Base-by-base conservation (phyloP, 2,329 filamentous ascomycete species). In the Pyricularia grisea region DNA sequence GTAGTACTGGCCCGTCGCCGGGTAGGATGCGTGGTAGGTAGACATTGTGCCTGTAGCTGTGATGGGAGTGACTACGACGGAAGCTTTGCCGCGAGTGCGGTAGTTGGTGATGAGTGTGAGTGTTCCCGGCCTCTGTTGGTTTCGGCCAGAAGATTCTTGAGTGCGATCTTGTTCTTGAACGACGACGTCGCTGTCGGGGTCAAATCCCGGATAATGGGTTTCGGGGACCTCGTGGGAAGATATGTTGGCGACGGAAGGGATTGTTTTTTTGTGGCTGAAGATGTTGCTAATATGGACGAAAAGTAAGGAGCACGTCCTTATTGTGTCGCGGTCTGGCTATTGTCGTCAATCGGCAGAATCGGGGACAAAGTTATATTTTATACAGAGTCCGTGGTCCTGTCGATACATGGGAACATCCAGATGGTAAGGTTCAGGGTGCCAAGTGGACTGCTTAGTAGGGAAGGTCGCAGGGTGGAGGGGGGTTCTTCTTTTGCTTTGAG, bases 341-440 rank as follows among this genome's bases (percentile, higher is more conserved):
- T 20, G 66, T 28, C 73, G 71, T 79, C 76, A 78, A 72, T 77
- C 77, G 70, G 77, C 77, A 71, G 77, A 76, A 73, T 78, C 76
- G 72, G 75, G 74, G 72, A 76, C 73, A 70, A 75, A 73, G 72
- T 70, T 71, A 70, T 74, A 71, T 70, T 72, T 73, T 71, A 71
- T 72, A 70, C 70, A 71, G 69, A 65, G 71, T 66, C 71, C 66
- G 67, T 70, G 69, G 69, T 50, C 70, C 68, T 60, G 69, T 69
- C 70, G 76, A 74, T 76, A 78, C 77, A 79, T 79, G 70, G 70
- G 69, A 67, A 50, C 65, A 71, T 71, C 9, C 30, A 23, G 17
- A 17, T n/a, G 42, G 12, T 5, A 50, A n/a, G 42, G 17, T 50
- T 50, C 20, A n/a, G 20, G 20, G 1, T 42, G 42, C 42, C 42